Evolutionary conservation across 192 early-diverging fungal genomes (phyloP).

Genomic region (Geranomyces michiganensis): DNA sequence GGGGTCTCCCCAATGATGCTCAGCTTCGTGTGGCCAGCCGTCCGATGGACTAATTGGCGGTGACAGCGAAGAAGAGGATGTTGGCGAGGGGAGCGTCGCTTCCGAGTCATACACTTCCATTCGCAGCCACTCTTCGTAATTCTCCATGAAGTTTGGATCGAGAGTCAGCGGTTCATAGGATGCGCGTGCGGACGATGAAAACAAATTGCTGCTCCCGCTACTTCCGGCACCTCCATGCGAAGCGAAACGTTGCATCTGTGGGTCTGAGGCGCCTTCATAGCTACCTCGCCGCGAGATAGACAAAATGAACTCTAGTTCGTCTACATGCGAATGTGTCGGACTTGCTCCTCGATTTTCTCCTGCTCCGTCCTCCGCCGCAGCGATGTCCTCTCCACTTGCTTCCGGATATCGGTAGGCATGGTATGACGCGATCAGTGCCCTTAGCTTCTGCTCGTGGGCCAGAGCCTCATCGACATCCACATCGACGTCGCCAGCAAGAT

Average conservation of each 20-base stretch:
- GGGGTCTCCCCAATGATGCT: neutral
- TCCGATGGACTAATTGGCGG: neutral
- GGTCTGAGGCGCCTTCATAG: constrained; percentile 20
- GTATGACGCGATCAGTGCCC: constrained; percentile 64
- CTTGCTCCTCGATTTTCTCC: constrained; percentile 1
- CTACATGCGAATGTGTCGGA: constrained; percentile 10
- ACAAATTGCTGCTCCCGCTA: constrained; percentile 8
- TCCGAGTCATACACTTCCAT: constrained; percentile 35
- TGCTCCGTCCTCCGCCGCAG: neutral
- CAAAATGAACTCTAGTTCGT: constrained; percentile 38
- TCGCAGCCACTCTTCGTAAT: constrained; percentile 67
- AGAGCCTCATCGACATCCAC: constrained; percentile 72
- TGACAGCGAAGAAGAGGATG: neutral
- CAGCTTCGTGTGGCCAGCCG: neutral
- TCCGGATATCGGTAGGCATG: constrained; percentile 53
- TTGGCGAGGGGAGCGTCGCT: neutral
- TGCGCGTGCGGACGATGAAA: neutral
- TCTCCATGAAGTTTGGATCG: constrained; percentile 62
- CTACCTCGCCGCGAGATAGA: constrained; percentile 28
- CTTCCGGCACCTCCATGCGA: no score
- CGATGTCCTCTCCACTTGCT: neutral
- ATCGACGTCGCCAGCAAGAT: constrained; percentile 71
- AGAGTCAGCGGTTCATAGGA: constrained; percentile 40
- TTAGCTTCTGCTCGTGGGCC: constrained; percentile 68
- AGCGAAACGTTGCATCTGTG: constrained; percentile 1